These are phyloP conservation scores for Ailanthus altissimus DNA, from an alignment of 345 rosid genomes.

Conservation along the genomic window DNA sequence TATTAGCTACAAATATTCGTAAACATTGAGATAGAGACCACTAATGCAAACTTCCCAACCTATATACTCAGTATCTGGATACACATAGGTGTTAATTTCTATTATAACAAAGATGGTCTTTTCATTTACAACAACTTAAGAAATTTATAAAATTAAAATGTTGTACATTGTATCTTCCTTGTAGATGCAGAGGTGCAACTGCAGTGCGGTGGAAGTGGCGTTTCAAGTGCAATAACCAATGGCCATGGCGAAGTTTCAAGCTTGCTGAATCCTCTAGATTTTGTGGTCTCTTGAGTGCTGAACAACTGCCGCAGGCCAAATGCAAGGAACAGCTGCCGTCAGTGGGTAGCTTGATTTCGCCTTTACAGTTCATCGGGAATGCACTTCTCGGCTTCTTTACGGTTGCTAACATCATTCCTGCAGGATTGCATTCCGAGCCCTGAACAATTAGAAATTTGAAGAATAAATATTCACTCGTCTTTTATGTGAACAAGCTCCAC, in stretches of 20 bases:
- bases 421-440: conserved; percentile 39
- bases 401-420: conserved; percentile 43
- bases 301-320: conserved; percentile 52
- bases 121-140: too few species aligned
- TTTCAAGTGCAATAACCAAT: conserved; percentile 45
- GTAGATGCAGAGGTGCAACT: conserved; percentile 58
- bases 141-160: background rate
- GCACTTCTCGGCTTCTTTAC: conserved; percentile 39
- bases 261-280: conserved; percentile 41
- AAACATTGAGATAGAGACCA: background rate
- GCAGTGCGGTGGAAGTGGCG: conserved; percentile 47
- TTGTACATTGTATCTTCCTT: background rate
- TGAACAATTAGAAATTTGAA: background rate
- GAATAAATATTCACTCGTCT: too few species aligned
- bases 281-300: conserved; percentile 40
- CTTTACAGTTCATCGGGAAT: conserved; percentile 43
- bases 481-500: too few species aligned
- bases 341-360: conserved; percentile 39
- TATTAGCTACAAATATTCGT: too few species aligned
- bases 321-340: conserved; percentile 56
- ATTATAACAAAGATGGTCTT: background rate
- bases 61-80: too few species aligned
- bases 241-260: conserved; percentile 40
- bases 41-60: background rate
- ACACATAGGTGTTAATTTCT: too few species aligned